A percentile compares a stretch with the other conserved stretches of the same genome.
These are phyloP conservation scores for Apiosordaria backusii DNA, from an alignment of 495 filamentous ascomycete genomes.

Conservation along the genomic window DNA sequence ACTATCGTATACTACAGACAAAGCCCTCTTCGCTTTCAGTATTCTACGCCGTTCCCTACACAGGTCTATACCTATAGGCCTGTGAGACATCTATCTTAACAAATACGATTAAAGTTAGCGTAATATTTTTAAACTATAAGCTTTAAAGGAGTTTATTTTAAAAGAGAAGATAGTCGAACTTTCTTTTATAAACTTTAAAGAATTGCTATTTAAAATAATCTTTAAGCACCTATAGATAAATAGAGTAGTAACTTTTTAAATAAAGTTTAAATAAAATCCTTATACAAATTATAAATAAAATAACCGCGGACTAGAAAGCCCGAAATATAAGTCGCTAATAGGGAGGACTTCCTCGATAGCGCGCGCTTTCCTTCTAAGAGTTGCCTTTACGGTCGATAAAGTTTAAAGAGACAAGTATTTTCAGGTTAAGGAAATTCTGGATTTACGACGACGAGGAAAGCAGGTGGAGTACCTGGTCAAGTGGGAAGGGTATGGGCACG, in stretches of 20 bases:
- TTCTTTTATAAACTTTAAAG: constrained; percentile 9
- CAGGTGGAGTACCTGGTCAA: constrained; percentile 19
- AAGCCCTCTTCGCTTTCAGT: no score
- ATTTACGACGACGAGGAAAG: constrained; percentile 3
- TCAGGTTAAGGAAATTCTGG: constrained; percentile 19
- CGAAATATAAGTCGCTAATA: constrained; percentile 16
- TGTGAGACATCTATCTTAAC: no score
- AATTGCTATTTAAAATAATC: no score
- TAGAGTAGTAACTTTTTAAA: no score
- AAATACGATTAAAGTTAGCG: constrained; percentile 14
- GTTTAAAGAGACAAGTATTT: constrained; percentile 22
- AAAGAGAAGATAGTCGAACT: constrained; percentile 11
- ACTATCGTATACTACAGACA: no score
- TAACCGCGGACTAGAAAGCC: constrained; percentile 8
- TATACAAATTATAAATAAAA: constrained; percentile 15
- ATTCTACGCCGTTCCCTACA: no score
- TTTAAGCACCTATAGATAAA: no score
- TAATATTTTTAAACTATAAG: neutral
- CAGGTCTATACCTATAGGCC: no score
- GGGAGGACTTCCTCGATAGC: constrained; percentile 18
- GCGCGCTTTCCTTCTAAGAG: constrained; percentile 17
- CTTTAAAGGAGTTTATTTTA: constrained; percentile 6
- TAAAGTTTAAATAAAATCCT: no score
- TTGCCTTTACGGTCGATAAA: constrained; percentile 12
- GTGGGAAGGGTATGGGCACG: constrained; percentile 19